Conservation (phyloP, 2,329 filamentous ascomycete genomes). For the Hymenoscyphus scutula region DNA sequence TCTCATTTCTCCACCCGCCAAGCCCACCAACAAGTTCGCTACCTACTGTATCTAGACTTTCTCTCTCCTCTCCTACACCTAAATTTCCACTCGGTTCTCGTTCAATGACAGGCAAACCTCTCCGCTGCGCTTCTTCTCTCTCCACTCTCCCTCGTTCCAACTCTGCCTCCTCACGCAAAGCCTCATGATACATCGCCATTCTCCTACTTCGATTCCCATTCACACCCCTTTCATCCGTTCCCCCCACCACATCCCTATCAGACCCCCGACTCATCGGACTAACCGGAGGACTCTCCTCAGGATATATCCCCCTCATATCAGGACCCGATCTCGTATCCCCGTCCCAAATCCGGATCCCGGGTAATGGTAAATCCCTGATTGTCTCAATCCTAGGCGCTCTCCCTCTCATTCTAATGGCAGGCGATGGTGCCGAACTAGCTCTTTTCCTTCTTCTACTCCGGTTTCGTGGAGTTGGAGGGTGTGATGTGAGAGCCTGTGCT, state of each 20-base stretch:
- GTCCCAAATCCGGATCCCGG: background rate
- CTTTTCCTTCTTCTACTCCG: conserved; percentile 2
- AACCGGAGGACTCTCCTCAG: background rate
- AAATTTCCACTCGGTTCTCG: background rate
- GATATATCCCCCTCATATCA: conserved; percentile 1
- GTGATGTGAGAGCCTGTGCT: background rate
- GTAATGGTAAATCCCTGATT: background rate
- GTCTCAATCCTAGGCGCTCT: background rate
- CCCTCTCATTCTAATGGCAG: background rate
- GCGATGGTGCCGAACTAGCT: background rate
- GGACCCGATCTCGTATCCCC: background rate
- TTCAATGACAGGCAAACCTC: background rate
- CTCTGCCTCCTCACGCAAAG: background rate
- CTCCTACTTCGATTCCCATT: background rate
- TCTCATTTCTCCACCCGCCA: background rate
- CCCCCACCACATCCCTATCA: background rate
- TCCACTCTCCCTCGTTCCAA: background rate
- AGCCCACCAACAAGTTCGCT: background rate
- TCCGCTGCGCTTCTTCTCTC: background rate
- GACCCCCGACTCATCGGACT: background rate
- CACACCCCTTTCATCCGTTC: background rate
- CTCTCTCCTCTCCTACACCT: background rate
- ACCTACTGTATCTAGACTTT: background rate
- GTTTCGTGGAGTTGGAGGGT: background rate
- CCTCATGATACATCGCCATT: background rate